phyloP scores from a whole-genome alignment of 139 green algal genomes.

The Tetradesmus lagerheimii region DNA sequence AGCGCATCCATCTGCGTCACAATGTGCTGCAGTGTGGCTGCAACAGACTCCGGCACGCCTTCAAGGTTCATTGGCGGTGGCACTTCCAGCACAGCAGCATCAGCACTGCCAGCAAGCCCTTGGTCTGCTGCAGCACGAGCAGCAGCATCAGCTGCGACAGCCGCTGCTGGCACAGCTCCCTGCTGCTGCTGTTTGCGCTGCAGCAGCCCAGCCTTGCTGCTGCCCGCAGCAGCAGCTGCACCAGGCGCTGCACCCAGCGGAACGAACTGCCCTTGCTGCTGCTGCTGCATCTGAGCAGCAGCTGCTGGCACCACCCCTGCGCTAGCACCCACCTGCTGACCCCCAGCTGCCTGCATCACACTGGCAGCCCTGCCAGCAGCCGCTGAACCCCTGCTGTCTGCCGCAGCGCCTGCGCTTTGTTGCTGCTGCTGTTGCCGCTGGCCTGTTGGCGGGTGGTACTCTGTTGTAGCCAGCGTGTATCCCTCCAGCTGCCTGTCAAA shows the following conservation, averaged over 20 bases:
- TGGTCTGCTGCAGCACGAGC: conserved; percentile 48
- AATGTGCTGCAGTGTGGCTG: conserved; percentile 81
- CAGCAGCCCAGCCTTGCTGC: neutral
- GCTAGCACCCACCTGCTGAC: neutral
- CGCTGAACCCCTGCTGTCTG: neutral
- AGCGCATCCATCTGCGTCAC: conserved; percentile 35
- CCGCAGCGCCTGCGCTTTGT: neutral
- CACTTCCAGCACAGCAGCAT: conserved; percentile 54
- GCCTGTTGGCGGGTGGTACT: conserved; percentile 24
- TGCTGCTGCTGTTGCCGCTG: neutral
- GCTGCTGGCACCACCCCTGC: neutral
- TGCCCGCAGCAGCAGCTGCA: neutral
- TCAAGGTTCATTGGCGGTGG: conserved; percentile 68
- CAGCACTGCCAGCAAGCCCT: conserved; percentile 2
- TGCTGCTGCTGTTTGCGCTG: neutral
- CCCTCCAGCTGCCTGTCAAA: conserved; percentile 86
- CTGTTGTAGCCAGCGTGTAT: conserved; percentile 50
- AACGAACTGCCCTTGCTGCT: conserved; percentile 9
- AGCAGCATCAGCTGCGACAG: conserved; percentile 11
- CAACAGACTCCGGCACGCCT: conserved; percentile 71
- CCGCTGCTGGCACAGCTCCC: neutral
- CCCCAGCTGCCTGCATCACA: neutral
- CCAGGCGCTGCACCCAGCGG: neutral
- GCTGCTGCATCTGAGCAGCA: neutral
- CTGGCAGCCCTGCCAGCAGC: neutral